phyloP scores from a whole-genome alignment of 2,329 filamentous ascomycete genomes.

The Cercospora brassicicola region DNA sequence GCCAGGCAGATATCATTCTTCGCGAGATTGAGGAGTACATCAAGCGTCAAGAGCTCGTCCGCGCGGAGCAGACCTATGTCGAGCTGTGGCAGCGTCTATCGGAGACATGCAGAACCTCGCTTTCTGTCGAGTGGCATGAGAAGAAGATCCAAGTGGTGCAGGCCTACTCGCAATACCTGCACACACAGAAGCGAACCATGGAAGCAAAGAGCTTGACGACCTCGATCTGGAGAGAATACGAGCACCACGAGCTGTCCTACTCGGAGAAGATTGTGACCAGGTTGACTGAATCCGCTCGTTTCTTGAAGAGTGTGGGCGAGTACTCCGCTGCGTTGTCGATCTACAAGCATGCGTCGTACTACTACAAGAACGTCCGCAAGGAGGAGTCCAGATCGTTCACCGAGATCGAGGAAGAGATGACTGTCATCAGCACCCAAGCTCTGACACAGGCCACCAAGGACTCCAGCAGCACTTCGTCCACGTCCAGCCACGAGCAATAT shows the following conservation, averaged over 20 bases:
- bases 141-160: slow-evolving; percentile 50
- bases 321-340: slow-evolving; percentile 49
- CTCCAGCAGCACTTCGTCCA: slow-evolving; percentile 31
- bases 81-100: slow-evolving; percentile 55
- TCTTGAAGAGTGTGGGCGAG: slow-evolving; percentile 50
- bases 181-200: slow-evolving; percentile 46
- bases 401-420: slow-evolving; percentile 47
- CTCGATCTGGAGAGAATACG: slow-evolving; percentile 53
- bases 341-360: slow-evolving; percentile 43
- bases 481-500: slow-evolving; percentile 43
- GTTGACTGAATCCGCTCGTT: slow-evolving; percentile 45
- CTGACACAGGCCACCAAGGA: slow-evolving; percentile 39
- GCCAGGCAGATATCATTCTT: slow-evolving; percentile 41
- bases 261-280: slow-evolving; percentile 32
- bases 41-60: slow-evolving; percentile 33
- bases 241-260: slow-evolving; percentile 42
- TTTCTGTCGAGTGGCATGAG: slow-evolving; percentile 50
- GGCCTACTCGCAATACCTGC: slow-evolving; percentile 52
- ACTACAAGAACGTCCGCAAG: slow-evolving; percentile 43
- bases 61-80: slow-evolving; percentile 51
- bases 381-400: slow-evolving; percentile 38
- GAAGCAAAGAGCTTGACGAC: slow-evolving; percentile 51
- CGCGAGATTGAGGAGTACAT: slow-evolving; percentile 43
- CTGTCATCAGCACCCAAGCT: slow-evolving; percentile 43
- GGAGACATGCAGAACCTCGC: slow-evolving; percentile 47